These are phyloP conservation scores for Microbotryum violaceum DNA, from an alignment of 1,284 basidiomycete species.

Conservation along the genomic window DNA sequence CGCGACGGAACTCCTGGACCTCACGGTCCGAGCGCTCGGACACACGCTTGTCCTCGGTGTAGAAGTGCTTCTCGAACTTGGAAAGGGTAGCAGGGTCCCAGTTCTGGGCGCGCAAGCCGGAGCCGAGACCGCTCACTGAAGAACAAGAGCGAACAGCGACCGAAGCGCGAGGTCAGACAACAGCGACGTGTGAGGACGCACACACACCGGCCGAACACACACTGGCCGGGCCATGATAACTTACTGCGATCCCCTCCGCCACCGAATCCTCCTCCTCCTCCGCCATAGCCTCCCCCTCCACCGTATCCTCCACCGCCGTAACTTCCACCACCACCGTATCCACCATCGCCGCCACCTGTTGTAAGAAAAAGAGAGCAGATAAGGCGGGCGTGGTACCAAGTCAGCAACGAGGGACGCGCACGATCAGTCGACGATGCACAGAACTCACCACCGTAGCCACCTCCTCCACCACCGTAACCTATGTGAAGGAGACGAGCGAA, in stretches of 20 bases:
- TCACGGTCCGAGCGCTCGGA: slow-evolving; percentile 70
- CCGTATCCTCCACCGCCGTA: slow-evolving; percentile 37
- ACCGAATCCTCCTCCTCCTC: slow-evolving; percentile 27
- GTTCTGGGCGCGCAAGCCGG: slow-evolving; percentile 73
- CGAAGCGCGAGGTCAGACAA: neutral
- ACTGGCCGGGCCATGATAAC: slow-evolving; percentile 13
- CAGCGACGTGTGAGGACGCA: neutral
- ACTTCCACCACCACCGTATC: slow-evolving; percentile 25
- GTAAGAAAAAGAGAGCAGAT: neutral
- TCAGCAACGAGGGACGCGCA: neutral
- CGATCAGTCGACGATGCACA: neutral
- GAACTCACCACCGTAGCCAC: slow-evolving; percentile 20
- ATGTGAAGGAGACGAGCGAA: too few relatives aligned
- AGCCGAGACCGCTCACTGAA: slow-evolving; percentile 72
- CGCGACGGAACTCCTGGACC: slow-evolving; percentile 73
- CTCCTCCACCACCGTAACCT: slow-evolving; percentile 23
- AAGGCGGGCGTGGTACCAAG: neutral
- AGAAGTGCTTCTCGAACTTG: slow-evolving; percentile 80
- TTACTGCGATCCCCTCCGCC: slow-evolving; percentile 46
- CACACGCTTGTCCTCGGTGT: slow-evolving; percentile 80
- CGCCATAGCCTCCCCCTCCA: slow-evolving; percentile 37
- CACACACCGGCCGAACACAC: too few relatives aligned
- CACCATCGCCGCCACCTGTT: slow-evolving; percentile 5
- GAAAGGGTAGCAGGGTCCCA: slow-evolving; percentile 66
- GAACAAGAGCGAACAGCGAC: neutral